Base-by-base conservation (phyloP, 495 filamentous ascomycete species). In the Talaromyces liani region DNA sequence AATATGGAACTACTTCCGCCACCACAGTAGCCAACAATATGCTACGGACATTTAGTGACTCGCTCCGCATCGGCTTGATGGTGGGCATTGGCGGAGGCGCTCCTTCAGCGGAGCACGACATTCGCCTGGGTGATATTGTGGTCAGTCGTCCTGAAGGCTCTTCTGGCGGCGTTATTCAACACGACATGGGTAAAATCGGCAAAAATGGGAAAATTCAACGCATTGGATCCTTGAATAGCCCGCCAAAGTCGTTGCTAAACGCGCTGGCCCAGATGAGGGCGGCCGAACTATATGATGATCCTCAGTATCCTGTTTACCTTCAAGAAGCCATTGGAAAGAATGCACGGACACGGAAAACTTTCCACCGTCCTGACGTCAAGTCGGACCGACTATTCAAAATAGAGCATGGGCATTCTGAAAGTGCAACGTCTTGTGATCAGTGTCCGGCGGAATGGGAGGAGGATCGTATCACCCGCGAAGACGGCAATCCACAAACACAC, bases 81-180 rank as follows among this genome's bases (percentile, higher is more conserved):
- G 71, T 76, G 0, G 75, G 75, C 14, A 73, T 79, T 41, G 74
- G 75, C 0, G 74, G 73, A 0, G 74, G 72, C 0, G 67, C 72
- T 2, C 75, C 75, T 12, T 61, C 47, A n/a, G 64, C 39, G 18
- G 45, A n/a, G 1, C 34, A 59, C 12, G 69, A 73, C 64, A 71
- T 77, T 29, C 70, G 72, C 4, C 68, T 79, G 0, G 76, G 76
- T 9, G 74, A 77, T 67, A 65, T 79, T 7, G 73, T 77, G 0
- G 68, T 77, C 25, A 76, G 75, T 45, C 69, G 66, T 24, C 72
- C 70, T 33, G 60, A 58, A 18, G 63, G 62, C 7, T 39, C 12
- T 14, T 63, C 53, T 27, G 65, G 70, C 18, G 73, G 71, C 0
- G 73, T 71, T 1, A 54, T 77, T 5, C 72, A 76, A 60, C 74